Percentiles rank a stretch among this genome's conserved stretches.
phyloP scores from a whole-genome alignment of 2,329 filamentous ascomycete species.

The Sclerotinia sclerotiorum region DNA sequence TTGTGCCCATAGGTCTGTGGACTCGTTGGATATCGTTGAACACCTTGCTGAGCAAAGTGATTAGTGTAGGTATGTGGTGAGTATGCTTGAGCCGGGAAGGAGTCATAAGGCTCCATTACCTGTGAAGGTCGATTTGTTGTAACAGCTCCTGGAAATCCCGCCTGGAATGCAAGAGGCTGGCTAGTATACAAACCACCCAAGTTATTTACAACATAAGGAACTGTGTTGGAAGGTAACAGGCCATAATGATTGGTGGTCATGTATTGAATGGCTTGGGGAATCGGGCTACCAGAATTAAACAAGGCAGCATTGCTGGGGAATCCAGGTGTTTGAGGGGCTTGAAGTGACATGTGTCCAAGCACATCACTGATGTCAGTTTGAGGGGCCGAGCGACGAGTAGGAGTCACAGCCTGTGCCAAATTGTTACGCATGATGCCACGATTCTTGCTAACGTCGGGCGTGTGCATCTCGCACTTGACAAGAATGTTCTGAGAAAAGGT shows the following conservation, averaged over 20 bases:
- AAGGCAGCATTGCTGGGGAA: conserved; percentile 13
- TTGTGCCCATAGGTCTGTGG: conserved; percentile 12
- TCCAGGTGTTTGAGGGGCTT: conserved; percentile 20
- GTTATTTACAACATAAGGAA: conserved; percentile 16
- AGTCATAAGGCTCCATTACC: conserved; percentile 8
- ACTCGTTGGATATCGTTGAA: conserved; percentile 5
- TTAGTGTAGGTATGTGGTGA: conserved; percentile 9
- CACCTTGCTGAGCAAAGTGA: conserved; percentile 9
- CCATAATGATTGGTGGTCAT: conserved; percentile 20
- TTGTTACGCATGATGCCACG: conserved; percentile 3
- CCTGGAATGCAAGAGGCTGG: conserved; percentile 11
- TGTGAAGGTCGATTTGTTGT: conserved; percentile 12
- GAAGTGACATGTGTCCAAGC: conserved; percentile 22
- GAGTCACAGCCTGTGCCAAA: conserved; percentile 16
- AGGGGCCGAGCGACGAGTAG: conserved; percentile 24
- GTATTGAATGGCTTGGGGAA: conserved; percentile 21
- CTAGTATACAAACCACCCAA: conserved; percentile 24
- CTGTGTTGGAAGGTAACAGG: conserved; percentile 10
- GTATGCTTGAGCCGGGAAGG: conserved; percentile 1
- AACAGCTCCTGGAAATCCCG: conserved; percentile 9
- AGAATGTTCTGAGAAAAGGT: conserved; percentile 22
- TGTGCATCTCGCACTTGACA: conserved; percentile 24
- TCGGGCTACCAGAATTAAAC: conserved; percentile 21
- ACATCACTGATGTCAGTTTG: conserved; percentile 19
- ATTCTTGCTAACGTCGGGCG: conserved; percentile 24